Conservation (phyloP, 139 green algal genomes). For the Astrephomene gubernaculifera region DNA sequence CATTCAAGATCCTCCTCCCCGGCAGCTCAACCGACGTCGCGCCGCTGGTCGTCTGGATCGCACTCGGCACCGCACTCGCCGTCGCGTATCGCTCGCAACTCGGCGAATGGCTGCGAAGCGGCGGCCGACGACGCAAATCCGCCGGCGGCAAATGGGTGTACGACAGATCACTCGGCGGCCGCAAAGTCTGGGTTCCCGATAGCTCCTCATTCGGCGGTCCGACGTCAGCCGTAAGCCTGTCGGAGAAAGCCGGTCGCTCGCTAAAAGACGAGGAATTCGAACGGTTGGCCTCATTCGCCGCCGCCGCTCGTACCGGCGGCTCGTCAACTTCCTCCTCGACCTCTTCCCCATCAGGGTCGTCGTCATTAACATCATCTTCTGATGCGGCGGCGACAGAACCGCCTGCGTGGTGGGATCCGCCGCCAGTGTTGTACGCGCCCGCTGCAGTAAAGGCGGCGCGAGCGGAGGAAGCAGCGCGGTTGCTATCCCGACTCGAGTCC, state of each 20-base stretch:
- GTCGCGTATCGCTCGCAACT: neutral
- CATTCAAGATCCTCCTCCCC: slow-evolving; percentile 45
- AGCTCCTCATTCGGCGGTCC: slow-evolving; percentile 23
- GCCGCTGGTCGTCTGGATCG: slow-evolving; percentile 49
- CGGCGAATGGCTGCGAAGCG: neutral
- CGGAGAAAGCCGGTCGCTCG: slow-evolving; percentile 20
- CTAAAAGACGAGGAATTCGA: slow-evolving; percentile 41
- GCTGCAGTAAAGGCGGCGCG: neutral
- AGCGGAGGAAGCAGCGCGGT: slow-evolving; percentile 43
- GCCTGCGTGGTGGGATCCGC: slow-evolving; percentile 31
- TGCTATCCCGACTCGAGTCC: slow-evolving; percentile 54
- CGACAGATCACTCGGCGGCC: slow-evolving; percentile 64
- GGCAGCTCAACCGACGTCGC: slow-evolving; percentile 47
- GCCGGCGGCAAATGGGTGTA: slow-evolving; percentile 60
- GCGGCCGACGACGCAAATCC: no score
- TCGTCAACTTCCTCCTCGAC: neutral
- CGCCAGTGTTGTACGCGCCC: slow-evolving; percentile 31
- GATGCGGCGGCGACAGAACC: no score
- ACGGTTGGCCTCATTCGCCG: slow-evolving; percentile 6
- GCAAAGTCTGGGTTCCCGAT: slow-evolving; percentile 53
- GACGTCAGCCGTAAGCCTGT: neutral
- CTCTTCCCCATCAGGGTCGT: neutral
- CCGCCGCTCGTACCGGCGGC: slow-evolving; percentile 12
- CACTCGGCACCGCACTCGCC: neutral
- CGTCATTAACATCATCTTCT: no score